A percentile compares a stretch with the other conserved stretches of the same genome.
Evolutionary conservation across 164 flowering plant genomes (phyloP).

Genomic region (Piper betle): DNA sequence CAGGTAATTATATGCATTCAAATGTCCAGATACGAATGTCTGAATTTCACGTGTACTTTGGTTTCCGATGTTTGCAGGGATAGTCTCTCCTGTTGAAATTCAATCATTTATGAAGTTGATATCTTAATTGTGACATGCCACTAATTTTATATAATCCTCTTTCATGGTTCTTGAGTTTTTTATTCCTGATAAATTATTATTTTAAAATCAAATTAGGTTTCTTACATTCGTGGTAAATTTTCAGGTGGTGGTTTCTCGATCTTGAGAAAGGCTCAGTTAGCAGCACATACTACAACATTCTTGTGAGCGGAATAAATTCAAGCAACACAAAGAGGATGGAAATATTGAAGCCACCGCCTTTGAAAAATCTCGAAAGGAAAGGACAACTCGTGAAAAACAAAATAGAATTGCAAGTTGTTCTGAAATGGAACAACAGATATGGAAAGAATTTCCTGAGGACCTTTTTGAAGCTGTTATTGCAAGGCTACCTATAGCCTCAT

Average conservation of each 20-base stretch:
- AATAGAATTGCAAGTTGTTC: conserved; percentile 10
- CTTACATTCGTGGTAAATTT: conserved; percentile 2
- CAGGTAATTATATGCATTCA: no score
- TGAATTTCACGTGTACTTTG: no score
- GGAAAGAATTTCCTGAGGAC: conserved; percentile 95
- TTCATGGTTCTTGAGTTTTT: background rate
- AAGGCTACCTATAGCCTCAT: conserved; percentile 64
- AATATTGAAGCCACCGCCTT: conserved; percentile 46
- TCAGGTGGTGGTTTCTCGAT: conserved; percentile 53
- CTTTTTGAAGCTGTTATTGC: conserved; percentile 87
- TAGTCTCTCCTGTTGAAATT: no score
- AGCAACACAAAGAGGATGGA: conserved; percentile 47
- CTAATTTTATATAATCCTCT: no score
- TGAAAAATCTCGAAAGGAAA: conserved; percentile 58
- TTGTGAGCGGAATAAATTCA: conserved; percentile 45
- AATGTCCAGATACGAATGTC: no score
- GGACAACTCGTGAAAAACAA: conserved; percentile 28
- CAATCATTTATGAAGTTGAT: no score
- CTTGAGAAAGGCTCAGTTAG: conserved; percentile 31
- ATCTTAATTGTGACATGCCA: no score
- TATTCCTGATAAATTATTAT: background rate
- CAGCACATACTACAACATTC: conserved; percentile 35
- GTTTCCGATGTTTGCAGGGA: no score
- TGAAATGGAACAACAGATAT: conserved; percentile 62
- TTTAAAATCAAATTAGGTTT: background rate